These are phyloP conservation scores for Nakataea oryzae DNA, from an alignment of 2,329 filamentous ascomycete genomes.

Conservation along the genomic window DNA sequence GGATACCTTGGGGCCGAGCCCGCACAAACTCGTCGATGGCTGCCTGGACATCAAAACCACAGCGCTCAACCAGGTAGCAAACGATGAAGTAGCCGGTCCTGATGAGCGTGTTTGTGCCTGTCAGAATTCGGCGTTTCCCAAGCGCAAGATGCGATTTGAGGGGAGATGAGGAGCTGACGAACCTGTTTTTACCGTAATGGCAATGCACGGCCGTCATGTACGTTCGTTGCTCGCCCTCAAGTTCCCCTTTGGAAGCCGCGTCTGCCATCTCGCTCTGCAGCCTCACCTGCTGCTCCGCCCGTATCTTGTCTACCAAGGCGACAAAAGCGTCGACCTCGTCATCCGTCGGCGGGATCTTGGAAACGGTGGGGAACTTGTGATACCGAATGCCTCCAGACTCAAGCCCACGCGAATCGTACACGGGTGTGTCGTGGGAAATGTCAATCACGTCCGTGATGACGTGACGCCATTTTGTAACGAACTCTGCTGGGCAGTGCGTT, in stretches of 20 bases:
- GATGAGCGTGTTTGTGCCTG: constrained; percentile 1
- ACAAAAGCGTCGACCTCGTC: constrained; percentile 44
- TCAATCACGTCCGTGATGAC: constrained; percentile 72
- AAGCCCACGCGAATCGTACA: constrained; percentile 70
- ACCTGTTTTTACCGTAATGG: constrained; percentile 56
- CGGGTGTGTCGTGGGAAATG: constrained; percentile 81
- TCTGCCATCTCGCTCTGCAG: constrained; percentile 15
- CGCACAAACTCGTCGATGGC: constrained; percentile 71
- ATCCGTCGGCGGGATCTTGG: constrained; percentile 69
- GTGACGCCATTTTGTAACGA: constrained; percentile 56
- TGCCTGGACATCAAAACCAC: constrained; percentile 59
- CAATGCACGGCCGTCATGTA: constrained; percentile 74
- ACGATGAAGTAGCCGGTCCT: constrained; percentile 86
- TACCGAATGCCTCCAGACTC: constrained; percentile 59
- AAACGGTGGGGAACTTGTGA: constrained; percentile 84
- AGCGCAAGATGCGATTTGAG: not conserved
- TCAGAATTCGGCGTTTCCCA: not conserved
- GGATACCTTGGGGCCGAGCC: constrained; percentile 70
- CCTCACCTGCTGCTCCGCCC: constrained; percentile 37
- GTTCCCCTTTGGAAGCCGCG: constrained; percentile 16
- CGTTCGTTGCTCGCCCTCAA: constrained; percentile 12
- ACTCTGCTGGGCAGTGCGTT: constrained; percentile 63
- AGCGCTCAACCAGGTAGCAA: constrained; percentile 78
- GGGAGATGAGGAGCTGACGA: not conserved
- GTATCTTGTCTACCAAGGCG: constrained; percentile 46